phyloP scores from a whole-genome alignment of 2,329 filamentous ascomycete species.

The Colletotrichum gloeosporioides region DNA sequence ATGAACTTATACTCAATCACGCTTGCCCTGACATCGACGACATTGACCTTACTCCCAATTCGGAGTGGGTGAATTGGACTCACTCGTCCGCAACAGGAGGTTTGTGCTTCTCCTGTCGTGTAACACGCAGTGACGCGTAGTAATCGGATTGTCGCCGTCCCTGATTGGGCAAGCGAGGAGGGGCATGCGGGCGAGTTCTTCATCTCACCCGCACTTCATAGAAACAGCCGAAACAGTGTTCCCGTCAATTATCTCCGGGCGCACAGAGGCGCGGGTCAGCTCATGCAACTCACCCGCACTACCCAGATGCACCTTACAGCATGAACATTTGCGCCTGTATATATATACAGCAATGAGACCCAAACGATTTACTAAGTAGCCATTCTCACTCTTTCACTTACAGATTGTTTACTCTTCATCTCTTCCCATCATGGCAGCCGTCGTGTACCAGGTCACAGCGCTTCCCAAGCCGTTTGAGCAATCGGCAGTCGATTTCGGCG shows the following conservation, averaged over 20 bases:
- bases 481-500: not conserved
- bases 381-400: not conserved
- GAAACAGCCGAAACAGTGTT: not conserved
- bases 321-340: not conserved
- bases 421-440: not conserved
- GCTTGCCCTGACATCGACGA: not conserved
- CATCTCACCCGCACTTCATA: not conserved
- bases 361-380: not conserved
- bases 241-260: not conserved
- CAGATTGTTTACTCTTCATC: accelerated
- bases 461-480: not conserved
- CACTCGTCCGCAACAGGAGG: not conserved
- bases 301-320: not conserved
- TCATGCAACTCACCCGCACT: not conserved
- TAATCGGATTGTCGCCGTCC: not conserved
- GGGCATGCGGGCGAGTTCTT: not conserved
- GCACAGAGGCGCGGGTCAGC: not conserved
- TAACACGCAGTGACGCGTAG: not conserved
- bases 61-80: not conserved
- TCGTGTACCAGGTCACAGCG: not conserved
- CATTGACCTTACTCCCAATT: not conserved
- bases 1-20: not conserved
- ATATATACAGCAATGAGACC: not conserved
- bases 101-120: not conserved
- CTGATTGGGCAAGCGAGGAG: not conserved